These are phyloP conservation scores for Ottelia alismoides DNA, from an alignment of 106 monocot genomes.

Conservation along the genomic window DNA sequence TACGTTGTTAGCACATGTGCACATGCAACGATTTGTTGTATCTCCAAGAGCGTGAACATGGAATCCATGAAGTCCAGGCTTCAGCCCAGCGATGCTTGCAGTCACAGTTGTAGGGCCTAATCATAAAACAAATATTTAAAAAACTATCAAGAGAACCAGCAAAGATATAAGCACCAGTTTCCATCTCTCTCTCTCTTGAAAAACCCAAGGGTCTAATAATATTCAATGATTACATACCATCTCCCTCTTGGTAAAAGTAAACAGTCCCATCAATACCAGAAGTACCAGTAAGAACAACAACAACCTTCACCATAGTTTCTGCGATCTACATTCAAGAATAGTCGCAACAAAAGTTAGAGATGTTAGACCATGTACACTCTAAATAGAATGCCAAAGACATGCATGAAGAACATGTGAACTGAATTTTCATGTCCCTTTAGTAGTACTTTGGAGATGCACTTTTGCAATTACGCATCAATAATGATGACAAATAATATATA, in stretches of 20 bases:
- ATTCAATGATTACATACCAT: constrained; percentile 24
- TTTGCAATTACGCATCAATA: no score
- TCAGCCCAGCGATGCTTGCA: constrained; percentile 36
- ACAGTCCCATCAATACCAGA: constrained; percentile 43
- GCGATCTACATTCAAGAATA: neutral
- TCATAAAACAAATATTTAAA: neutral
- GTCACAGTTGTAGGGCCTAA: constrained; percentile 45
- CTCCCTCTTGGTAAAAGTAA: constrained; percentile 47
- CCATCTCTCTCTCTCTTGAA: no score
- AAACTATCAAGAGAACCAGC: neutral
- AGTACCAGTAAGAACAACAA: constrained; percentile 34
- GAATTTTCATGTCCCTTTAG: no score
- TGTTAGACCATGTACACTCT: no score
- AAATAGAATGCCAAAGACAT: no score
- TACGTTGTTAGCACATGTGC: constrained; percentile 39
- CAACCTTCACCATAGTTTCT: constrained; percentile 49
- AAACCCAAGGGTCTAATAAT: neutral
- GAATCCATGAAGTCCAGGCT: constrained; percentile 47
- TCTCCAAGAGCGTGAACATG: constrained; percentile 77
- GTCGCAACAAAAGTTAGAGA: no score
- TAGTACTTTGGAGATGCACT: no score
- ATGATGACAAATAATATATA: no score
- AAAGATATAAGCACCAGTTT: no score
- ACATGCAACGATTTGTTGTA: constrained; percentile 78
- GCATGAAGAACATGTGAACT: no score